Evolutionary conservation across 1,284 basidiomycete species (phyloP), one percentile per base, ranked within the genome.

Genomic region (Schizopora paradoxa): DNA sequence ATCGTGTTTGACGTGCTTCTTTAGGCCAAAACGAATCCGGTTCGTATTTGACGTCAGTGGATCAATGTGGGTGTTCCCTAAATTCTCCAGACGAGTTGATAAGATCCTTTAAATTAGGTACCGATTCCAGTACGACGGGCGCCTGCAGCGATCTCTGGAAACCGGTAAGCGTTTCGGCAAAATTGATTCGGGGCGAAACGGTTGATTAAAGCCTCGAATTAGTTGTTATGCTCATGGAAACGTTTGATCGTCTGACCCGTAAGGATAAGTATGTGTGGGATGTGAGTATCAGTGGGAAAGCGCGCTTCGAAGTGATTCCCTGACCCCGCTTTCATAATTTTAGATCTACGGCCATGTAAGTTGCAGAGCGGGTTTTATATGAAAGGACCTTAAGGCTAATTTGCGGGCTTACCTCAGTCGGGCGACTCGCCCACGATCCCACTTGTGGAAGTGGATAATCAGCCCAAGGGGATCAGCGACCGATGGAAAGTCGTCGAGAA

Each of bases 191-290:
- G 19, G 10, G 18, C n/a, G 10, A 6, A 32, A 18, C 19, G 14
- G 6, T 19, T 18, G 18, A 32, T 29, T 41, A 14, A 23, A 28
- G 46, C 11, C 27, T 41, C 13, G 14, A 34, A 40, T 25, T 45
- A 81, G 79, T 77, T 23, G 77, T 76, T 5, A 83, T 82, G 80
- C 58, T 82, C 34, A 82, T 83, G 79, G 80, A 82, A 54, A 79
- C 76, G 1, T 82, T 83, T 55, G 70, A 76, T 42, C 71, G 72
- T 6, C 62, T 83, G 7, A 73, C 75, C 4, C 60, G 76, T 40
- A 80, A 80, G 57, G 79, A 82, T 53, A 83, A 82, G 60, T 83
- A 79, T 58, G 74, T 76, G 7, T 83, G 80, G 80, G 80, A 83
- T 69, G 80, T 82, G 53, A 64, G 78, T 67, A 13, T 10, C 31